Conservation (phyloP, 1,284 basidiomycete genomes). For the Nidula niveotomentosa region DNA sequence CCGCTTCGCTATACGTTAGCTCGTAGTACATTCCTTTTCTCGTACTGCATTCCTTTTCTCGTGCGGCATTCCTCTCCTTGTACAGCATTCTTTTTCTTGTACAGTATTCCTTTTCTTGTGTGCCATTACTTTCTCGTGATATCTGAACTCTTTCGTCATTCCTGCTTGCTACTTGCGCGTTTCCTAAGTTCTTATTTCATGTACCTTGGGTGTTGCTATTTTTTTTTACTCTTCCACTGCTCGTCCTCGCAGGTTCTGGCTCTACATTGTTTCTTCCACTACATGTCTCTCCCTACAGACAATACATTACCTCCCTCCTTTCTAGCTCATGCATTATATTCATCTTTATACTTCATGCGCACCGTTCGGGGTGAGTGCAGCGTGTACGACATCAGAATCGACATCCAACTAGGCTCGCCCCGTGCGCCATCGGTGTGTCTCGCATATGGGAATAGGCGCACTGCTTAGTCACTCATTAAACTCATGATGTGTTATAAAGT, state of each 20-base stretch:
- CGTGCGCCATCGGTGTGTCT: neutral
- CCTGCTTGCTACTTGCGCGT: constrained; percentile 5
- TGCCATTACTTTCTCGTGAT: too few relatives aligned
- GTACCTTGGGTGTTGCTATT: neutral
- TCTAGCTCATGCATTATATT: constrained; percentile 44
- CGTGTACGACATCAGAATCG: constrained; percentile 36
- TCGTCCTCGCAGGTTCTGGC: too few relatives aligned
- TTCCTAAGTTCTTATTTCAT: neutral
- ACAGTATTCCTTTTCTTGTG: too few relatives aligned
- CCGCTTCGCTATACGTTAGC: too few relatives aligned
- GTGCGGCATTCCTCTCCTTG: too few relatives aligned
- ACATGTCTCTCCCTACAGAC: constrained; percentile 59
- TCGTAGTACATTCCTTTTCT: too few relatives aligned
- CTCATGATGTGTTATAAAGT: too few relatives aligned
- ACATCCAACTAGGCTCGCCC: constrained; percentile 40
- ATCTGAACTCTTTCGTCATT: too few relatives aligned
- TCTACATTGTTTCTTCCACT: constrained; percentile 29
- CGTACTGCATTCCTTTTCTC: too few relatives aligned
- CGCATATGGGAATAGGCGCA: neutral
- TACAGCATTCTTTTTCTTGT: too few relatives aligned
- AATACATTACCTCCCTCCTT: constrained; percentile 50
- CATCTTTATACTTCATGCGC: constrained; percentile 52
- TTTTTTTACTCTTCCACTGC: neutral
- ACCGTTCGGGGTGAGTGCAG: constrained; percentile 20
- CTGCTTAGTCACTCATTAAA: too few relatives aligned